Conservation (phyloP, 305 asterid species). For the Fraxinus sp. region DNA sequence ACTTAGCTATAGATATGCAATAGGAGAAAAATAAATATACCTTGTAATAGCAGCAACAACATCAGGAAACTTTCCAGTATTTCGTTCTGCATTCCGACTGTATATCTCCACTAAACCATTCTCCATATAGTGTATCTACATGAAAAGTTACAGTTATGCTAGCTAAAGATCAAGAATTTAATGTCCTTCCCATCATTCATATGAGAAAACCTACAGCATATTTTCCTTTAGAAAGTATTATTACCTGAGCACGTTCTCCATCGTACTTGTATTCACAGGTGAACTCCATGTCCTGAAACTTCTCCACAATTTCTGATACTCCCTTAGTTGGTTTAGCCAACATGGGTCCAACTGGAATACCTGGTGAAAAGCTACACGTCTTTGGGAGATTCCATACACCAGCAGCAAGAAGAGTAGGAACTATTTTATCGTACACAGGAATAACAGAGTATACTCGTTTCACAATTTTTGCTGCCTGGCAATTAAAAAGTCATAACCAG, state of each 20-base stretch:
- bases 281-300: constrained; percentile 82
- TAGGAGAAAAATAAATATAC: constrained; percentile 39
- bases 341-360: constrained; percentile 97
- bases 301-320: constrained; percentile 89
- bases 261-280: constrained; percentile 98
- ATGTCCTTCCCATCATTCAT: background rate
- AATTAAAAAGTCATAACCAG: constrained; percentile 16
- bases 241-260: constrained; percentile 98
- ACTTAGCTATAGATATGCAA: constrained; percentile 7
- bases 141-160: constrained; percentile 22
- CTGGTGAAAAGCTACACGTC: constrained; percentile 81
- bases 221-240: constrained; percentile 13
- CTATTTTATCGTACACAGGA: constrained; percentile 83
- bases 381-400: constrained; percentile 88
- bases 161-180: constrained; percentile 6
- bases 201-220: constrained; percentile 1
- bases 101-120: constrained; percentile 87
- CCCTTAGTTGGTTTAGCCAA: constrained; percentile 96
- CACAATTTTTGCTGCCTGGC: constrained; percentile 86
- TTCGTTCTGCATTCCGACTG: constrained; percentile 93
- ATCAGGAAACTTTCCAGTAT: constrained; percentile 93
- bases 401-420: constrained; percentile 81
- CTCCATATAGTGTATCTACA: constrained; percentile 84
- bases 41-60: constrained; percentile 76
- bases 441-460: constrained; percentile 89